Base-by-base conservation (phyloP, 2,329 filamentous ascomycete genomes). In the Curvularia hawaiiensis region DNA sequence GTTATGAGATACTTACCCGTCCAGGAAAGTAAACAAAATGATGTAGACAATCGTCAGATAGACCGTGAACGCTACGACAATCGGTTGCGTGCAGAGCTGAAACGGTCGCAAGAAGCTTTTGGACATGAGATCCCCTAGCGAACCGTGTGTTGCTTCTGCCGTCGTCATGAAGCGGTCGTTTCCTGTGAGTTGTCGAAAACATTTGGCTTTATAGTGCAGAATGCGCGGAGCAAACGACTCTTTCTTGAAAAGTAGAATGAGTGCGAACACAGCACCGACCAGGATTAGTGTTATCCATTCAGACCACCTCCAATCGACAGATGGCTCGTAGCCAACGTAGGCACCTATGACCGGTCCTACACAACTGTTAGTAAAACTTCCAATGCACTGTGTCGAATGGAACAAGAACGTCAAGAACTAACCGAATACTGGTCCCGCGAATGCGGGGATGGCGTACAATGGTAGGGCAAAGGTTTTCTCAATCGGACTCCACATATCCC, bases 31-130 rank as follows among this genome's bases (percentile, higher is more conserved):
- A 66, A 85, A 86, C 0, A 85, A 71, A 0, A 84, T 75, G 20
- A 83, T 81, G 59, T 86, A 86, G 2, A 83, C 4, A 82, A 85
- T 75, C 0, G 80, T 78, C 33, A 85, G 75, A 56, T 85, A 86
- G 0, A 85, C 48, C 0, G 79, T 78, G 56, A 84, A 75, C 5
- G 80, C 71, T 7, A 83, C 71, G 41, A 84, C 77, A 59, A 84
- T 80, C 0, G 80, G 80, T 3, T 71, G 31, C 7, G 79, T 78
- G 18, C 28, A 44, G 43, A 83, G 77, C 5, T 77, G 63, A 50
- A 79, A 77, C 0, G 80, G 80, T 3, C 81, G 73, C 18, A 77
- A 79, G 18, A 80, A 65, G 74, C 75, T 11, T 22, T 18, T 57
- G 12, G 50, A 73, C 58, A 54, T 14, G 20, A 26, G 71, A 70